Evolutionary conservation across 345 rosid genomes (phyloP).

Genomic region (Turritis glabra): DNA sequence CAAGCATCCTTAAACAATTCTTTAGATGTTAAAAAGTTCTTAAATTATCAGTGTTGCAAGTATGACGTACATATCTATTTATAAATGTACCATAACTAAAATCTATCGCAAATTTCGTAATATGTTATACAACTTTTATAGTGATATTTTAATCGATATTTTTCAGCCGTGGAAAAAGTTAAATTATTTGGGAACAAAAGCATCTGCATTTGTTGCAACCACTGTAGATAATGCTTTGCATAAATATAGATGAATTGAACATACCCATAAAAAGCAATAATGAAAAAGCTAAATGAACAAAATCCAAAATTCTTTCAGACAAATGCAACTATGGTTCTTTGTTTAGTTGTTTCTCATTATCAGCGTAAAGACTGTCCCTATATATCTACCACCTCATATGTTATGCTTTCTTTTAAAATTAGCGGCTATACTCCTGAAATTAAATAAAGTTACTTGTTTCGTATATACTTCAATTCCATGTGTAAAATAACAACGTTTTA

Average conservation of each 20-base stretch:
- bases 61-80: not conserved
- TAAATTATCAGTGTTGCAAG: not conserved
- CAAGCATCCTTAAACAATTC: too few species aligned
- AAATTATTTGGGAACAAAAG: conserved; percentile 30
- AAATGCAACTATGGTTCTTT: conserved; percentile 28
- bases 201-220: conserved; percentile 39
- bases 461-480: not conserved
- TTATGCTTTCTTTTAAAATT: conserved; percentile 18
- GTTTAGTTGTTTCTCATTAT: conserved; percentile 32
- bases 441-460: not conserved
- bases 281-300: conserved; percentile 29
- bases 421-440: conserved; percentile 18
- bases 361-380: conserved; percentile 24
- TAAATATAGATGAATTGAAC: conserved; percentile 35
- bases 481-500: not conserved
- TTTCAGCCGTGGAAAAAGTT: conserved; percentile 12
- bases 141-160: not conserved
- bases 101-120: not conserved
- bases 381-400: conserved; percentile 30
- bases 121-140: not conserved
- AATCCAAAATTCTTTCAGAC: conserved; percentile 34
- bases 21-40: not conserved
- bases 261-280: conserved; percentile 30
- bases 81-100: not conserved
- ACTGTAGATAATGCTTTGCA: conserved; percentile 31